Evolutionary conservation across 352 stramenopile species (phyloP).

Genomic region (Phytophthora pluvialis): DNA sequence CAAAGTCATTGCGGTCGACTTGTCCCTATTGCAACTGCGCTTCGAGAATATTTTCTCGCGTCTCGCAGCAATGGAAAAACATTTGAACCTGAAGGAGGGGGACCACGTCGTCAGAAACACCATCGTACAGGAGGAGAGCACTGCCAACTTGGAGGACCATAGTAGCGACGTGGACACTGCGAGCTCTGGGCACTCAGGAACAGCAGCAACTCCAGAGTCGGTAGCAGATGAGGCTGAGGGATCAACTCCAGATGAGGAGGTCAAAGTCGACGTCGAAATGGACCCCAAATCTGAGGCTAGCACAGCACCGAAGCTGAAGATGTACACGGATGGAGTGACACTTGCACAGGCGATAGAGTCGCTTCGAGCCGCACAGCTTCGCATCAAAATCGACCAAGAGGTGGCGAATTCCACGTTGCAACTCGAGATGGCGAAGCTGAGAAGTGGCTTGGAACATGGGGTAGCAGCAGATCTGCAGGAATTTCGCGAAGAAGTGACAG

Average conservation of each 20-base stretch:
- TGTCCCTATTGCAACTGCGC: constrained; percentile 56
- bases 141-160: no score
- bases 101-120: no score
- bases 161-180: not conserved
- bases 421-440: constrained; percentile 49
- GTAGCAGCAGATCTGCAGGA: constrained; percentile 43
- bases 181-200: not conserved
- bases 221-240: not conserved
- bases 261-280: not conserved
- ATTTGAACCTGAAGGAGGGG: constrained; percentile 16
- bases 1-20: constrained; percentile 52
- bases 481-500: constrained; percentile 53
- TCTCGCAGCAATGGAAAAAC: constrained; percentile 48
- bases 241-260: not conserved
- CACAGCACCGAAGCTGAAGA: constrained; percentile 14
- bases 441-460: constrained; percentile 42
- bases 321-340: constrained; percentile 24
- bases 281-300: not conserved
- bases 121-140: no score
- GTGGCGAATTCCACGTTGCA: constrained; percentile 45
- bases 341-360: constrained; percentile 60
- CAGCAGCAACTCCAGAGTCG: not conserved
- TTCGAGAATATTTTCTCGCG: constrained; percentile 60
- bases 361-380: constrained; percentile 57
- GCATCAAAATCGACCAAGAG: constrained; percentile 71